A percentile compares a stretch with the other conserved stretches of the same genome.
phyloP scores from a whole-genome alignment of 805 yeast species.

The Candida corydali region DNA sequence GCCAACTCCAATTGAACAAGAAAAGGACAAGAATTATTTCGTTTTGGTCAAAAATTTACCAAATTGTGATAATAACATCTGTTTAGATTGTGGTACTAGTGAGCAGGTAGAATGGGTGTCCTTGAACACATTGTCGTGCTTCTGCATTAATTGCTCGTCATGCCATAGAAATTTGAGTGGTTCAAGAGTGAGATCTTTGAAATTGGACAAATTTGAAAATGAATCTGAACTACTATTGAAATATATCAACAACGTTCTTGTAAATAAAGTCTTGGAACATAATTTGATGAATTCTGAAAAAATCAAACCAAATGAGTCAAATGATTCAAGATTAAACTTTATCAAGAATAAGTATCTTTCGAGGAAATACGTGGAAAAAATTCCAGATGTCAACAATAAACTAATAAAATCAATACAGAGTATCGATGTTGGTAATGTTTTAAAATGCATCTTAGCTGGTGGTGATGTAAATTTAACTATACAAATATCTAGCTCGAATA shows the following conservation, averaged over 20 bases:
- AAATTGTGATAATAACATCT: slow-evolving; percentile 53
- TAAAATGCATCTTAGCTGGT: slow-evolving; percentile 42
- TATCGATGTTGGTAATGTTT: slow-evolving; percentile 43
- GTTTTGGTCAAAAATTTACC: slow-evolving; percentile 34
- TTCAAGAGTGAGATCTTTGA: slow-evolving; percentile 72
- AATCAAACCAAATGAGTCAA: slow-evolving; percentile 30
- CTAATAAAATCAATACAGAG: slow-evolving; percentile 51
- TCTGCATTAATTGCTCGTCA: slow-evolving; percentile 85
- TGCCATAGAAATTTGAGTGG: slow-evolving; percentile 79
- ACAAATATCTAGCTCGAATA: slow-evolving; percentile 20
- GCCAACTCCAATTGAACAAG: slow-evolving; percentile 10
- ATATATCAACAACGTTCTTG: slow-evolving; percentile 47
- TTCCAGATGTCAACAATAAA: slow-evolving; percentile 23
- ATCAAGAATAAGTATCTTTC: slow-evolving; percentile 63
- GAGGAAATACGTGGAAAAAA: slow-evolving; percentile 35
- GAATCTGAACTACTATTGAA: slow-evolving; percentile 57
- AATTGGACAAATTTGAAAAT: slow-evolving; percentile 62
- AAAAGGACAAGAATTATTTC: slow-evolving; percentile 25
- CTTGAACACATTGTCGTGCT: slow-evolving; percentile 60
- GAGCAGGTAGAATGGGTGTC: slow-evolving; percentile 85
- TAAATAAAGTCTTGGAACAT: slow-evolving; percentile 62
- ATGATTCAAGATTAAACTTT: slow-evolving; percentile 51
- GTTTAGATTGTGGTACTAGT: slow-evolving; percentile 75
- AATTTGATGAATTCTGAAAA: slow-evolving; percentile 15
- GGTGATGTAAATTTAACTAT: slow-evolving; percentile 44